Percentiles rank a stretch among this genome's conserved stretches.
phyloP scores from a whole-genome alignment of 176 grass and related monocot species.

The Guadua angustifolia region DNA sequence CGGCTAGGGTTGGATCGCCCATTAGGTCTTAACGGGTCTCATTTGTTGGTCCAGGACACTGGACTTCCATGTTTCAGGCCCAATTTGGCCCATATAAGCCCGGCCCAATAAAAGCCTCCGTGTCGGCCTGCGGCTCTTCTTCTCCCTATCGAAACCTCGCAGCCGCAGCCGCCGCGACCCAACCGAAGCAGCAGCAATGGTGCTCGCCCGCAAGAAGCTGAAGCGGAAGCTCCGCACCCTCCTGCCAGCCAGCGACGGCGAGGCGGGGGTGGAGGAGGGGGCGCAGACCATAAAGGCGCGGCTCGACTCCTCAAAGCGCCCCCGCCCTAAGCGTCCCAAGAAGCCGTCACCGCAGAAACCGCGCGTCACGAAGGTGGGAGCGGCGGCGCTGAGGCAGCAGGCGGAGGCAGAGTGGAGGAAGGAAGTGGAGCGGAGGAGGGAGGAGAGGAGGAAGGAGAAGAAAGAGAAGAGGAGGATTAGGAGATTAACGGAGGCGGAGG shows the following conservation, averaged over 20 bases:
- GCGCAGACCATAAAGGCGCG: conserved; percentile 49
- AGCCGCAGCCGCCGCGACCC: background rate
- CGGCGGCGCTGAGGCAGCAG: background rate
- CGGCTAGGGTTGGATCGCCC: background rate
- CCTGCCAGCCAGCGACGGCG: conserved; percentile 2
- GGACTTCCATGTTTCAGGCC: background rate
- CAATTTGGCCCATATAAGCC: accelerated
- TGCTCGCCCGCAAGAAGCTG: conserved; percentile 85
- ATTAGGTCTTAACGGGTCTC: background rate
- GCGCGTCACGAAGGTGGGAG: background rate
- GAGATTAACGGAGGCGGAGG: conserved; percentile 41
- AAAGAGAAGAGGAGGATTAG: conserved; percentile 63
- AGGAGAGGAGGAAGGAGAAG: conserved; percentile 60
- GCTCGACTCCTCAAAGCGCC: conserved; percentile 56
- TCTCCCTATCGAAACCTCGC: conserved; percentile 32
- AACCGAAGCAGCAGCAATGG: conserved; percentile 48
- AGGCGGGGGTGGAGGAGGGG: conserved; percentile 17
- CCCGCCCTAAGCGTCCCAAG: conserved; percentile 52
- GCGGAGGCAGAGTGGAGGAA: conserved; percentile 3
- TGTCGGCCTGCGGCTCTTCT: background rate
- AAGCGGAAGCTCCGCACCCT: conserved; percentile 67
- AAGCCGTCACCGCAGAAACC: conserved; percentile 31
- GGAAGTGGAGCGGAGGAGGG: conserved; percentile 38
- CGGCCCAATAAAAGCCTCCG: background rate
- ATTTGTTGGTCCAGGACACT: background rate